Percentiles rank a stretch among this genome's conserved stretches.
These are phyloP conservation scores for Solanum tarijense DNA, from an alignment of 257 asterid species.

Conservation along the genomic window DNA sequence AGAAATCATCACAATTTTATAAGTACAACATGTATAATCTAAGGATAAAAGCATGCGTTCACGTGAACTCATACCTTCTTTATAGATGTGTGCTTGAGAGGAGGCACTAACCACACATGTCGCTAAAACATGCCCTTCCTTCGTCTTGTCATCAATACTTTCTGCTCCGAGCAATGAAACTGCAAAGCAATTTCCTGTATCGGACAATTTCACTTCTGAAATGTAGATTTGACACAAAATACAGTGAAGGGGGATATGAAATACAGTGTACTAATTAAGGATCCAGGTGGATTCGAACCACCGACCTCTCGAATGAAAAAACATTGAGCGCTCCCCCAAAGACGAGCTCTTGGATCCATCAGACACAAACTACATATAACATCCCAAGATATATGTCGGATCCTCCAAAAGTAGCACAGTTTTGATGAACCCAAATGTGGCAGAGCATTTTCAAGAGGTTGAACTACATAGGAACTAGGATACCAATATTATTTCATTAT, in stretches of 20 bases:
- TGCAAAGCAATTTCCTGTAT: background rate
- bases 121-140: background rate
- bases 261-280: background rate
- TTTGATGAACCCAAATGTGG: background rate
- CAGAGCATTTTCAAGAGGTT: background rate
- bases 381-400: background rate
- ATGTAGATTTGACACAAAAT: background rate
- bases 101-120: background rate
- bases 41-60: too few relatives aligned
- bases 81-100: background rate
- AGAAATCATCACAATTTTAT: too few relatives aligned
- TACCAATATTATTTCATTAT: background rate
- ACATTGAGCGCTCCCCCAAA: slow-evolving; percentile 18
- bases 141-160: background rate
- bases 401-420: background rate
- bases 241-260: background rate
- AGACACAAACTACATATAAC: background rate
- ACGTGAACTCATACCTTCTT: too few relatives aligned
- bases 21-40: too few relatives aligned
- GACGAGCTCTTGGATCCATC: slow-evolving; percentile 35
- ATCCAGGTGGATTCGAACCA: slow-evolving; percentile 70
- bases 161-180: background rate
- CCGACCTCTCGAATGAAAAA: slow-evolving; percentile 28
- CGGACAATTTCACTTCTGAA: background rate
- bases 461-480: background rate